These are phyloP conservation scores for Citrus maxima DNA, from an alignment of 345 rosid species.

Conservation along the genomic window DNA sequence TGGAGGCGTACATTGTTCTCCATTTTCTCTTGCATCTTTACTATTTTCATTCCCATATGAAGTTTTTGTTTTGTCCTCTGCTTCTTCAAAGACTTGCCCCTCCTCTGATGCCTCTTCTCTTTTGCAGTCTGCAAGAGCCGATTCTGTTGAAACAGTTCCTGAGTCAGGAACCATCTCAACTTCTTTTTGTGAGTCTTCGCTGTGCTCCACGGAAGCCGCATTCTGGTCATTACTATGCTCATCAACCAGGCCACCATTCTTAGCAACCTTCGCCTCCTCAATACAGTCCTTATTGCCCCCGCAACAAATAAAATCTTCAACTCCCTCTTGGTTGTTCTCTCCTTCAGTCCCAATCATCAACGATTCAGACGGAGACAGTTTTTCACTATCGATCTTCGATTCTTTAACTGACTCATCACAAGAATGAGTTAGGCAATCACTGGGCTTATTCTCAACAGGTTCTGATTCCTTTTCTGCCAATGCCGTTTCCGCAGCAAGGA, in stretches of 20 bases:
- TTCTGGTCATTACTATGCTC: slow-evolving; percentile 4
- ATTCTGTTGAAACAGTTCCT: slow-evolving; percentile 7
- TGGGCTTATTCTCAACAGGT: slow-evolving; percentile 8
- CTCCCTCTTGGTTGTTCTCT: slow-evolving; percentile 1
- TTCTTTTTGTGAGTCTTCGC: slow-evolving; percentile 15
- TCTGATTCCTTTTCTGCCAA: slow-evolving; percentile 18
- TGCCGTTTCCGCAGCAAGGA: slow-evolving; percentile 3
- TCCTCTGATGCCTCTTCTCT: slow-evolving; percentile 19
- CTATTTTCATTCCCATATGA: not conserved
- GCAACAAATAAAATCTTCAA: not conserved
- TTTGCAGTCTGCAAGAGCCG: slow-evolving; percentile 4
- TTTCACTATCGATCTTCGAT: slow-evolving; percentile 10
- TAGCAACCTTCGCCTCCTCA: slow-evolving; percentile 17
- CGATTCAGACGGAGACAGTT: slow-evolving; percentile 6
- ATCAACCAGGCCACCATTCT: slow-evolving; percentile 14
- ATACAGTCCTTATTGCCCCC: not conserved
- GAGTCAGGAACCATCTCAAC: slow-evolving; percentile 4
- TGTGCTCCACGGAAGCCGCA: slow-evolving; percentile 18
- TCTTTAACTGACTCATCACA: slow-evolving; percentile 1
- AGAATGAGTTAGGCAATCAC: slow-evolving; percentile 5
- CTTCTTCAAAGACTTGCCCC: slow-evolving; percentile 21
- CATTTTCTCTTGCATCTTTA: not conserved
- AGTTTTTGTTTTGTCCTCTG: slow-evolving; percentile 6
- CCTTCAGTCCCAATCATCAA: not conserved
- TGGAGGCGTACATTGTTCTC: slow-evolving; percentile 1